Conservation (phyloP, 83 land plant genomes). For the Picea mariana region DNA sequence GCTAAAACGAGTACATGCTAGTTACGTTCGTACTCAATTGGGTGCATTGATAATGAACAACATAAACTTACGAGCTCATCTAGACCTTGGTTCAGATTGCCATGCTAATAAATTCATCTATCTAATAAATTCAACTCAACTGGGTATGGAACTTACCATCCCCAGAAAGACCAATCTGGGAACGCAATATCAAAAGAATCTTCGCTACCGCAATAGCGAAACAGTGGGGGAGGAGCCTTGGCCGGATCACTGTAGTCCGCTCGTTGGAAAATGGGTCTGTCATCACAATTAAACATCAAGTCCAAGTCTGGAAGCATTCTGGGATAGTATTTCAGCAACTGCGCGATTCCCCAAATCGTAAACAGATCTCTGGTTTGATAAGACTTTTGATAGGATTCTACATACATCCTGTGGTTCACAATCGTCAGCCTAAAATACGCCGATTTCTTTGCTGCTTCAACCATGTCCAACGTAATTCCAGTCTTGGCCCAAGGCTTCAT, state of each 20-base stretch:
- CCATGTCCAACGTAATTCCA: constrained; percentile 35
- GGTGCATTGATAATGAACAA: no score
- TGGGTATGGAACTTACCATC: constrained; percentile 49
- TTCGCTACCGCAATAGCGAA: constrained; percentile 49
- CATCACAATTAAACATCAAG: constrained; percentile 61
- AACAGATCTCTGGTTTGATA: constrained; percentile 53
- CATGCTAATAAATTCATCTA: no score
- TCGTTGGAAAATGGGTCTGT: constrained; percentile 28
- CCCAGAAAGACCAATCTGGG: constrained; percentile 92
- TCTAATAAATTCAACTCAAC: no score
- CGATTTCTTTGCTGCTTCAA: constrained; percentile 14
- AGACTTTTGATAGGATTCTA: constrained; percentile 37
- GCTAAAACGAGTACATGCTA: no score
- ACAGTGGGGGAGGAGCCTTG: constrained; percentile 46
- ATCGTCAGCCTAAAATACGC: constrained; percentile 41
- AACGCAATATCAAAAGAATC: constrained; percentile 50
- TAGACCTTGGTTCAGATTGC: neutral
- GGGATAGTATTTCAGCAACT: constrained; percentile 63
- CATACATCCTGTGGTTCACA: constrained; percentile 40
- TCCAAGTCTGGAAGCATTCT: constrained; percentile 70
- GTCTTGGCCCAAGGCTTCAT: constrained; percentile 32
- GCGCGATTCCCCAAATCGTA: constrained; percentile 70
- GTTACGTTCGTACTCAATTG: no score
- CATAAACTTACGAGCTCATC: neutral
- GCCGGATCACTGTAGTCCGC: neutral